Evolutionary conservation across 2,329 filamentous ascomycete species (phyloP), one percentile per base, ranked within the genome.

Genomic region (Pseudogymnoascus sp.): DNA sequence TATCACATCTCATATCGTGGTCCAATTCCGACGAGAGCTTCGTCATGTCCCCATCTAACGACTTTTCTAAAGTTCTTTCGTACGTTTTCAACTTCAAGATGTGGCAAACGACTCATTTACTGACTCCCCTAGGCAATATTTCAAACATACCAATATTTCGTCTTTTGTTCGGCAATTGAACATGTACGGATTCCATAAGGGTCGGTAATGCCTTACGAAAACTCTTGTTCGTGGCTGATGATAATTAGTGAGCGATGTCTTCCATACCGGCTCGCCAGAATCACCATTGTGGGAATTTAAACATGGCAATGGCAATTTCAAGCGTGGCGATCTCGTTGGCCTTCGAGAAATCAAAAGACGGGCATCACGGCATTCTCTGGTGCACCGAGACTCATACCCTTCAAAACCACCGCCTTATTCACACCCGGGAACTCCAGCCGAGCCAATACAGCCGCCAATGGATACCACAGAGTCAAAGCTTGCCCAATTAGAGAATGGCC

Each of bases 141-240:
- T 99, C 77, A 99, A 99, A 74, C 95, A 99, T 75, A 99, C 93
- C 70, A 99, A 99, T 74, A 96, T 98, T 66, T 98, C 95, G 10
- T 98, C 95, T 0, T 99, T 99, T 75, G 95, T 99, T 61, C 87
- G 95, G 60, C 95, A 99, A 78, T 79, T 99, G 61, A 99, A 99
- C 75, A 99, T 99, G 95, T 99, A 99, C 71, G 95, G 95, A 6
- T 99, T 99, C 77, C 95, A 99, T 75, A 99, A 99, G 90, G 93
- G 93, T 96, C 77, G 61, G 75, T 69, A 63, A 70, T 57, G 74
- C 72, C 45, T 60, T 43, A 36, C 60, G 21, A 66, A 69, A 62
- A 69, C 19, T 31, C 39, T 25, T 39, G 51, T 64, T 69, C 61
- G 63, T 21, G n/a, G 61, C 61, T 66, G 31, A 62, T 31, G 43